Evolutionary conservation across 257 asterid genomes (phyloP).

Genomic region (Lycium ferocissimum): DNA sequence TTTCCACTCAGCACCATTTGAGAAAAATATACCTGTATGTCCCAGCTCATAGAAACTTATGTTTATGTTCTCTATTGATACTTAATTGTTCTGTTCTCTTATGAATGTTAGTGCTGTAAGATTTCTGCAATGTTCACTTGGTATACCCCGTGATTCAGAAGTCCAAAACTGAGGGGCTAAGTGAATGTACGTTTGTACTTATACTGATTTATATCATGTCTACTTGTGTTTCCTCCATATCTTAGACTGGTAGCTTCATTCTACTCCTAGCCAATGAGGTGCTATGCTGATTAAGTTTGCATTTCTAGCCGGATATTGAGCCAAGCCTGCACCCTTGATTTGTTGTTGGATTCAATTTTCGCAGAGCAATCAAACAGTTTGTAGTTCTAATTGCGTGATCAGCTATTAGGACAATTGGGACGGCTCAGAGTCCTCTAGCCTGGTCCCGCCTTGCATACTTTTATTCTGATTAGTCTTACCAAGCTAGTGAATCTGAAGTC

Average conservation of each 20-base stretch:
- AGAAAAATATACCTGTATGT: constrained; percentile 88
- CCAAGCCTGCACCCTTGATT: constrained; percentile 9
- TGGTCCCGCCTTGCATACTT: neutral
- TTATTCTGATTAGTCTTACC: constrained; percentile 13
- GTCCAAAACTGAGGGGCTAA: constrained; percentile 27
- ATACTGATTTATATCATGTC: constrained; percentile 5
- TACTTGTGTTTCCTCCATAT: constrained; percentile 1
- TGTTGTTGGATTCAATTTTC: neutral
- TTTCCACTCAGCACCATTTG: constrained; percentile 77
- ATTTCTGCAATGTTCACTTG: neutral
- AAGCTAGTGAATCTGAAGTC: constrained; percentile 6
- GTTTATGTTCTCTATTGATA: neutral
- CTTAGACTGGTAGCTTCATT: constrained; percentile 3
- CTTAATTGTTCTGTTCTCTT: neutral
- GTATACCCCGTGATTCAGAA: constrained; percentile 4
- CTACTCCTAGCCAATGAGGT: constrained; percentile 17
- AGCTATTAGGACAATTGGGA: neutral
- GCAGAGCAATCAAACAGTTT: neutral
- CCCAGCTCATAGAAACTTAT: constrained; percentile 15
- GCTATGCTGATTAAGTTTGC: neutral
- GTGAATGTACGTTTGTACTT: neutral
- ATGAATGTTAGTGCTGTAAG: neutral
- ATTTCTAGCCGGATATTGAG: neutral
- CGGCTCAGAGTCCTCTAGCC: neutral
- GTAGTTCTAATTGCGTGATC: neutral